These are phyloP conservation scores for Maudiozyma turicensis DNA, from an alignment of 805 yeast species.

Conservation along the genomic window DNA sequence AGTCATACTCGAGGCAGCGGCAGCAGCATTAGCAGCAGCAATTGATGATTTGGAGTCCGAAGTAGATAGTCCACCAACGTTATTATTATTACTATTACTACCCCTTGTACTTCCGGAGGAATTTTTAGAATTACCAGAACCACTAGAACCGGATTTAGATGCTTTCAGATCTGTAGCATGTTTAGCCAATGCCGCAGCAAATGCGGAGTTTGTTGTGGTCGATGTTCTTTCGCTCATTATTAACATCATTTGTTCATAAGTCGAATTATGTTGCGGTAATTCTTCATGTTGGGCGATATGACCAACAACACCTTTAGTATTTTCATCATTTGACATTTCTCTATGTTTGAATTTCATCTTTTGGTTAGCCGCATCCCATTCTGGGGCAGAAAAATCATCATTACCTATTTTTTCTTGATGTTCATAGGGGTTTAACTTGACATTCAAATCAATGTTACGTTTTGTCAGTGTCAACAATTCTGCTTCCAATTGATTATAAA, in stretches of 20 bases:
- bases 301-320: slow-evolving; percentile 34
- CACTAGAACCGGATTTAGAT: slow-evolving; percentile 3
- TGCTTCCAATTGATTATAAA: slow-evolving; percentile 78
- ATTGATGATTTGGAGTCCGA: slow-evolving; percentile 19
- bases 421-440: slow-evolving; percentile 59
- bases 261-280: slow-evolving; percentile 64
- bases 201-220: slow-evolving; percentile 32
- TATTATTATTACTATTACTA: slow-evolving; percentile 11
- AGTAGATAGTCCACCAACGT: not conserved
- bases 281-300: slow-evolving; percentile 55
- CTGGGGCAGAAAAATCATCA: slow-evolving; percentile 35
- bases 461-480: slow-evolving; percentile 72
- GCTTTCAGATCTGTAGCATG: slow-evolving; percentile 16
- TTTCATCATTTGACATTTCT: slow-evolving; percentile 30
- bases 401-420: slow-evolving; percentile 30
- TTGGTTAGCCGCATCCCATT: slow-evolving; percentile 30
- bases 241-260: slow-evolving; percentile 85
- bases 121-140: slow-evolving; percentile 1
- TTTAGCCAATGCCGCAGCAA: slow-evolving; percentile 29
- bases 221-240: slow-evolving; percentile 42
- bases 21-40: slow-evolving; percentile 34
- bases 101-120: slow-evolving; percentile 4
- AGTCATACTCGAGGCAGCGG: slow-evolving; percentile 27
- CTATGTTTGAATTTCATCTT: slow-evolving; percentile 32
- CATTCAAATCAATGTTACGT: slow-evolving; percentile 65